A percentile compares a stretch with the other conserved stretches of the same genome.
These are phyloP conservation scores for Viola odorata DNA, from an alignment of 345 rosid genomes.

Conservation along the genomic window DNA sequence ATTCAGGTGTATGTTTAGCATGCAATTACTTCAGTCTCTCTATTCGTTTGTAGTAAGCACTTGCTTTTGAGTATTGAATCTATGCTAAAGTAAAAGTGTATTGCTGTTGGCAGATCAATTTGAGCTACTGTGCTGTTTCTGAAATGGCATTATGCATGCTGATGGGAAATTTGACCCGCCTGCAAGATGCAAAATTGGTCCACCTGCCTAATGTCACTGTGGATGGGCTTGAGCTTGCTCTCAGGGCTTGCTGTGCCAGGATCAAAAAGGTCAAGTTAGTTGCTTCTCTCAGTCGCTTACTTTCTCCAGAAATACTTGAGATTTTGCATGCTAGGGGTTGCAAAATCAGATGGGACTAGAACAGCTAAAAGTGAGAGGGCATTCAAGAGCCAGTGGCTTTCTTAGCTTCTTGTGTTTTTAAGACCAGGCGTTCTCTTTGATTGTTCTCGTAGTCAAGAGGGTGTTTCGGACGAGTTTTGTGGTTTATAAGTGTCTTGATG, in stretches of 20 bases:
- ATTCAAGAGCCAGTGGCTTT: neutral
- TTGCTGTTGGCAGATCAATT: constrained; percentile 64
- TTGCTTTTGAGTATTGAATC: neutral
- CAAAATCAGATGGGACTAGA: constrained; percentile 75
- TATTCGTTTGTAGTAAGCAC: neutral
- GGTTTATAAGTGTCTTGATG: no score
- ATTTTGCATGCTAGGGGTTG: constrained; percentile 63
- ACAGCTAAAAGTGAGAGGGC: neutral
- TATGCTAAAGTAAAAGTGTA: constrained; percentile 1
- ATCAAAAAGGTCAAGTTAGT: constrained; percentile 81
- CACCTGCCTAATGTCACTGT: constrained; percentile 56
- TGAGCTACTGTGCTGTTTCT: constrained; percentile 61
- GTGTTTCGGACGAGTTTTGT: no score
- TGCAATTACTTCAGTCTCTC: neutral
- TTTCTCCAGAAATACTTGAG: constrained; percentile 66
- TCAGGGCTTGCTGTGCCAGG: constrained; percentile 54
- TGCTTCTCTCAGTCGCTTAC: constrained; percentile 53
- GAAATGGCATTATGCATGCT: constrained; percentile 53
- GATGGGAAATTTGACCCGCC: constrained; percentile 71
- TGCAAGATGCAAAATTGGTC: constrained; percentile 87
- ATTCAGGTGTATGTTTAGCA: neutral
- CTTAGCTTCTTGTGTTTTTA: neutral
- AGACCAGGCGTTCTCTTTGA: no score
- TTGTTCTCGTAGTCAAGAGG: no score
- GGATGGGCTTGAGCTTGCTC: constrained; percentile 74